Percentiles rank a stretch among this genome's conserved stretches.
Conservation (phyloP, 805 yeast species). For the Candida patagonica region DNA sequence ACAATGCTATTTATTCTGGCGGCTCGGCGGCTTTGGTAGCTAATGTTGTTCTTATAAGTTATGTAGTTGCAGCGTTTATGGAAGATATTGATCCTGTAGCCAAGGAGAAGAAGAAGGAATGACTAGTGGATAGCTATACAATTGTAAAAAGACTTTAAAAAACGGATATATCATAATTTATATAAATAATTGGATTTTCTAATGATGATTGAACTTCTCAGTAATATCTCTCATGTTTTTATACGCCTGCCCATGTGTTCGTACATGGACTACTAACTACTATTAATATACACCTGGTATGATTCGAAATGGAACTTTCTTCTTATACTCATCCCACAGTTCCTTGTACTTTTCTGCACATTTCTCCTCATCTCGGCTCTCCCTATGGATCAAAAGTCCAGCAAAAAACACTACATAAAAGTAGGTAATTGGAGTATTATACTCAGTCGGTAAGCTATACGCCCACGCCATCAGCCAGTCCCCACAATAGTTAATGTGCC, state of each 20-base stretch:
- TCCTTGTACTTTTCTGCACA: slow-evolving; percentile 80
- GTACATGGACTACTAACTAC: no score
- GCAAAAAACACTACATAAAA: slow-evolving; percentile 82
- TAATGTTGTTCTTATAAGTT: slow-evolving; percentile 57
- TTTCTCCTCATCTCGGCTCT: slow-evolving; percentile 82
- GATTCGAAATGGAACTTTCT: slow-evolving; percentile 76
- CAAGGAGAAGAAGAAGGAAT: slow-evolving; percentile 12
- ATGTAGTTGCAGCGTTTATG: slow-evolving; percentile 58
- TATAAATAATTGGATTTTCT: no score
- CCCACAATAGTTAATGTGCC: slow-evolving; percentile 91
- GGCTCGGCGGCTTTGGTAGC: slow-evolving; percentile 68
- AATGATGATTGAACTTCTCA: no score
- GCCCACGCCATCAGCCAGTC: slow-evolving; percentile 89
- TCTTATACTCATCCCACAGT: slow-evolving; percentile 78
- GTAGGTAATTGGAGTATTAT: slow-evolving; percentile 72
- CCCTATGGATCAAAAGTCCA: slow-evolving; percentile 75
- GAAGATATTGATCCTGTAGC: slow-evolving; percentile 40
- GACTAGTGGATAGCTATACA: no score
- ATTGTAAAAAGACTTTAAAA: no score
- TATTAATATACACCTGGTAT: slow-evolving; percentile 75
- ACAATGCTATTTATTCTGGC: slow-evolving; percentile 53
- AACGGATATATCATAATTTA: no score
- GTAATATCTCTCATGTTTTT: no score
- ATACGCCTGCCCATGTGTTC: no score
- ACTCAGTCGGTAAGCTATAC: slow-evolving; percentile 89